Conservation (phyloP, 805 yeast genomes). For the Komagataella populi region DNA sequence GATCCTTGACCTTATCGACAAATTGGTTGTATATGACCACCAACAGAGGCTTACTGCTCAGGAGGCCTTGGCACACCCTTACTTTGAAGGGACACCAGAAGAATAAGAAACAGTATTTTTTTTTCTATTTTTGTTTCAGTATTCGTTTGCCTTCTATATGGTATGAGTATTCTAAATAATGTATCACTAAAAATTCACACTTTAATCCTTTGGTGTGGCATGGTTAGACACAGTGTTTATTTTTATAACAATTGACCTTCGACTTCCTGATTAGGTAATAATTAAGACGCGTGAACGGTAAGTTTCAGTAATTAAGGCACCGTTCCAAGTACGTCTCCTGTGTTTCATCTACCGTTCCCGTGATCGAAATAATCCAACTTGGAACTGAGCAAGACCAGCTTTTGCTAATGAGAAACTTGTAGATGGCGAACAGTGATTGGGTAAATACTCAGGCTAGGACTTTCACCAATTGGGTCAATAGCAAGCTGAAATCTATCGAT, state of each 20-base stretch:
- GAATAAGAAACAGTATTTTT: neutral
- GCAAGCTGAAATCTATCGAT: slow-evolving; percentile 14
- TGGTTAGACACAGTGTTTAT: neutral
- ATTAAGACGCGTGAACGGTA: neutral
- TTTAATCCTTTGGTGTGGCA: neutral
- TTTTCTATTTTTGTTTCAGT: neutral
- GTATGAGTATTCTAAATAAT: neutral
- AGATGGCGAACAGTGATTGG: slow-evolving; percentile 18
- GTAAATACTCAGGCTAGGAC: slow-evolving; percentile 29
- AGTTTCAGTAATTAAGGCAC: neutral
- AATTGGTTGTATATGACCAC: slow-evolving; percentile 74
- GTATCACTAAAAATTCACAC: neutral
- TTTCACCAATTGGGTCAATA: slow-evolving; percentile 35
- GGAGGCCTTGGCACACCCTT: slow-evolving; percentile 71
- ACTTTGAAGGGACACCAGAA: slow-evolving; percentile 12
- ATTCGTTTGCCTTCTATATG: neutral
- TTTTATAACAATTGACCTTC: neutral
- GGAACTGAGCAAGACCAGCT: neutral
- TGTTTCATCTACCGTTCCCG: neutral
- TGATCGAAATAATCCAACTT: neutral
- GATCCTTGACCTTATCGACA: slow-evolving; percentile 70
- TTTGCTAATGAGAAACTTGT: neutral
- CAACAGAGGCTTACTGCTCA: slow-evolving; percentile 78
- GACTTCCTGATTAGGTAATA: neutral
- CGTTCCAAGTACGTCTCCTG: neutral